Percentiles rank a stretch among this genome's conserved stretches.
These are phyloP conservation scores for Cajanus cajan DNA, from an alignment of 306 rosid genomes.

Conservation along the genomic window DNA sequence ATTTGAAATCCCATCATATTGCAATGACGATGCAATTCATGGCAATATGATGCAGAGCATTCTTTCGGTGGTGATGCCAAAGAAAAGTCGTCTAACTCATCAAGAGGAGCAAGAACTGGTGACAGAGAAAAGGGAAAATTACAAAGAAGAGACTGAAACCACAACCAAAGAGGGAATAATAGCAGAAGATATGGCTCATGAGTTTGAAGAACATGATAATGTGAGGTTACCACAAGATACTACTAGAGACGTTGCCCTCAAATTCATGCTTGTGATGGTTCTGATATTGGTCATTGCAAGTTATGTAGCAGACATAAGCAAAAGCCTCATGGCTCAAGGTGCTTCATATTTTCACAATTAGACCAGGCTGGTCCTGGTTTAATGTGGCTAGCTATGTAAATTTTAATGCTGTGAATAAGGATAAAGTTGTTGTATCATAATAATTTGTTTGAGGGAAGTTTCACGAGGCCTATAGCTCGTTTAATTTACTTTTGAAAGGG, in stretches of 20 bases:
- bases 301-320: constrained; percentile 36
- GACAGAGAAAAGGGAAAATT: neutral
- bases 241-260: constrained; percentile 41
- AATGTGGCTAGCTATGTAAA: neutral
- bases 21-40: constrained; percentile 30
- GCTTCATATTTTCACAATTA: constrained; percentile 38
- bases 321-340: constrained; percentile 35
- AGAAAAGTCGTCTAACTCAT: neutral
- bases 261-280: constrained; percentile 40
- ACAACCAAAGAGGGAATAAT: neutral
- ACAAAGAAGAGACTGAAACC: neutral
- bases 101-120: neutral
- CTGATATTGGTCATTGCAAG: constrained; percentile 36
- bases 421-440: neutral
- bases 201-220: neutral
- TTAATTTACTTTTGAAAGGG: neutral
- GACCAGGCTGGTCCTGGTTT: neutral
- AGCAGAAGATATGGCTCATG: neutral
- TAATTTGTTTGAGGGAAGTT: neutral
- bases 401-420: constrained; percentile 13
- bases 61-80: constrained; percentile 45
- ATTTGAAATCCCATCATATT: constrained; percentile 33
- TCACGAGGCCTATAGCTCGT: neutral
- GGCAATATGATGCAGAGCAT: constrained; percentile 33
- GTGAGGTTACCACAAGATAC: constrained; percentile 20